phyloP scores from a whole-genome alignment of 805 yeast genomes.

The Hanseniaspora pseudoguilliermondii region DNA sequence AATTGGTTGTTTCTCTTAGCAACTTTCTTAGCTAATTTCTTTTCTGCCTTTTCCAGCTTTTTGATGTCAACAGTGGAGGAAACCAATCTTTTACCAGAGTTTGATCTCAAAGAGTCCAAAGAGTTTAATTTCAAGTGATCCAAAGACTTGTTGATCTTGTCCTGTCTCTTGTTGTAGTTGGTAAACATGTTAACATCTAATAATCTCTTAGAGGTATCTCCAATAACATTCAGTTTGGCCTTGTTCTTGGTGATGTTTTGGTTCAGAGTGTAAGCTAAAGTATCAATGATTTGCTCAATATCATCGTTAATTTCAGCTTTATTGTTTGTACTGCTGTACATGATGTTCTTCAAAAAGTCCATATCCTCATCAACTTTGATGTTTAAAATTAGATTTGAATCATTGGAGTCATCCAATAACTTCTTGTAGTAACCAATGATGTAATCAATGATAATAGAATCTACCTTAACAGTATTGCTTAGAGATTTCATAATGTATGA shows the following conservation, averaged over 20 bases:
- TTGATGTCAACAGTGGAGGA: constrained; percentile 92
- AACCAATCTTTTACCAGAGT: constrained; percentile 79
- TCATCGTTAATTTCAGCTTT: constrained; percentile 30
- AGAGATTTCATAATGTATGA: constrained; percentile 5
- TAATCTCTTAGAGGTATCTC: constrained; percentile 79
- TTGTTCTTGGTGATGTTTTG: constrained; percentile 51
- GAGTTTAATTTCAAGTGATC: constrained; percentile 53
- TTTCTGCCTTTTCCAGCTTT: constrained; percentile 93
- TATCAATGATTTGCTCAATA: constrained; percentile 28
- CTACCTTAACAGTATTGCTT: constrained; percentile 35
- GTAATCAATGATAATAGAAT: constrained; percentile 74
- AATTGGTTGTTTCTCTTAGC: constrained; percentile 75
- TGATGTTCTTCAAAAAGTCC: constrained; percentile 47
- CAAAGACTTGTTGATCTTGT: constrained; percentile 52
- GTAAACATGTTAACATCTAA: constrained; percentile 64
- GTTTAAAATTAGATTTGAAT: constrained; percentile 66
- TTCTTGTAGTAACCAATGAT: constrained; percentile 85
- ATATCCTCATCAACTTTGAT: constrained; percentile 59
- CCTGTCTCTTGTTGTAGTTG: constrained; percentile 50
- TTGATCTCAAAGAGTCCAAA: constrained; percentile 55
- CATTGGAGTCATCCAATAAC: constrained; percentile 63
- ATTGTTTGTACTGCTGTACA: constrained; percentile 58
- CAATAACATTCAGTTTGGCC: constrained; percentile 63
- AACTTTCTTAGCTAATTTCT: constrained; percentile 91
- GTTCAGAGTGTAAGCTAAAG: constrained; percentile 36